Percentiles rank a stretch among this genome's conserved stretches.
Evolutionary conservation across 495 filamentous ascomycete species (phyloP).

Genomic region (Polyplosphaeria fusca): DNA sequence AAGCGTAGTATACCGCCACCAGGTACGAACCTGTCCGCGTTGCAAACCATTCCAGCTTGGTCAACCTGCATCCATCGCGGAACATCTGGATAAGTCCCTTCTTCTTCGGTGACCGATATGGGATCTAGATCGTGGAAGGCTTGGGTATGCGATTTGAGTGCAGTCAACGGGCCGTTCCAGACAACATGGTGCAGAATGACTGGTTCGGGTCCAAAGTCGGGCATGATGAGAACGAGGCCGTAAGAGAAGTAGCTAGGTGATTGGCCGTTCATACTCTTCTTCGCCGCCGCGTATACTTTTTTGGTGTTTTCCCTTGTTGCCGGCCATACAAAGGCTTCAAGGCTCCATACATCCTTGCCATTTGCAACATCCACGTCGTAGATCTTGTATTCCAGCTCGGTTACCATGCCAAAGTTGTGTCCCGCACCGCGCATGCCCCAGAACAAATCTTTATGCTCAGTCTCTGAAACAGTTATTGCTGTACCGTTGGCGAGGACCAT

Average conservation of each 20-base stretch:
- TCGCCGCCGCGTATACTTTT: constrained; percentile 44
- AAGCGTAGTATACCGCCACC: constrained; percentile 50
- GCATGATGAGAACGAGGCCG: background rate
- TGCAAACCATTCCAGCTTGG: constrained; percentile 43
- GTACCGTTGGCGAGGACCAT: constrained; percentile 19
- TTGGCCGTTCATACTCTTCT: constrained; percentile 1
- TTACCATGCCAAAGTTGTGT: constrained; percentile 39
- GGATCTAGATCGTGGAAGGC: constrained; percentile 49
- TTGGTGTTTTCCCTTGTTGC: constrained; percentile 45
- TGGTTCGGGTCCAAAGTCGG: constrained; percentile 43
- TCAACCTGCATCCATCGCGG: constrained; percentile 46
- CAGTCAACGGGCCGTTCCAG: constrained; percentile 46
- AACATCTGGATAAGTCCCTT: constrained; percentile 49
- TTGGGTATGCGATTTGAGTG: constrained; percentile 45
- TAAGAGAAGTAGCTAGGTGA: background rate
- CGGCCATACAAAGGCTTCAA: constrained; percentile 47
- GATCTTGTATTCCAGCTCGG: constrained; percentile 39
- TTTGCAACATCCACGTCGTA: constrained; percentile 43
- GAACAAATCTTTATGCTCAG: background rate
- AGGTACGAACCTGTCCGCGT: constrained; percentile 35
- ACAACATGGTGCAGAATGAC: constrained; percentile 48
- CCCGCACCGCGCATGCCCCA: constrained; percentile 34
- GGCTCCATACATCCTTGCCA: constrained; percentile 51
- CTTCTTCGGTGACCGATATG: constrained; percentile 35
- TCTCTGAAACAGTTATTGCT: background rate